Percentiles rank a stretch among this genome's conserved stretches.
phyloP scores from a whole-genome alignment of 441 rosid species.

The Bruguiera hainesii region DNA sequence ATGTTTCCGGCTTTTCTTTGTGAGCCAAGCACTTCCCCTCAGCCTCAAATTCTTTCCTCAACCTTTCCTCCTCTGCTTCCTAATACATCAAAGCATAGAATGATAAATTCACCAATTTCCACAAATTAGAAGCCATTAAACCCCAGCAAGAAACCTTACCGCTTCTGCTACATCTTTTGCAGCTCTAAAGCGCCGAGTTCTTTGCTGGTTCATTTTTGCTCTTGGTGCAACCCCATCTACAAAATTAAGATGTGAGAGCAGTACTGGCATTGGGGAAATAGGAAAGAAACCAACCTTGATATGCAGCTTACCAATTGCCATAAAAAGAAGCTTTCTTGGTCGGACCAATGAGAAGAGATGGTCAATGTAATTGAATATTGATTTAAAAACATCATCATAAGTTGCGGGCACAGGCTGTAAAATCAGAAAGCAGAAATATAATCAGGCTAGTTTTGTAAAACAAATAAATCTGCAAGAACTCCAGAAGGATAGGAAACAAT shows the following conservation, averaged over 20 bases:
- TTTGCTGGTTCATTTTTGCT: conserved; percentile 99
- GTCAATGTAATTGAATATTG: conserved; percentile 85
- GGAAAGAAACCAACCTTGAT: neutral
- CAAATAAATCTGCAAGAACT: neutral
- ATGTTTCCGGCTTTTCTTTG: conserved; percentile 73
- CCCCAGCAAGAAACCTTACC: conserved; percentile 38
- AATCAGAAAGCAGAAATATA: conserved; percentile 13
- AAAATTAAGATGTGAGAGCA: conserved; percentile 13
- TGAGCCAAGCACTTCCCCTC: conserved; percentile 54
- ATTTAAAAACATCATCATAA: conserved; percentile 81
- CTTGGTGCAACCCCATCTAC: conserved; percentile 99
- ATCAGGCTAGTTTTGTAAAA: neutral
- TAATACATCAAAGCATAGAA: conserved; percentile 22
- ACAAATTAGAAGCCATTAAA: conserved; percentile 6
- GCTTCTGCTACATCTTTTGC: conserved; percentile 97
- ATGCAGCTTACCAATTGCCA: conserved; percentile 79
- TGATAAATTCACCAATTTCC: neutral
- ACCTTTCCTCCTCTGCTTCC: conserved; percentile 94
- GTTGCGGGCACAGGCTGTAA: conserved; percentile 86
- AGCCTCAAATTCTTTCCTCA: conserved; percentile 74
- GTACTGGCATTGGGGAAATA: neutral
- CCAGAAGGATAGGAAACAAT: no score
- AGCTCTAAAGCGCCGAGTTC: conserved; percentile 89
- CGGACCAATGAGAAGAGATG: conserved; percentile 85
- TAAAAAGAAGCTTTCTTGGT: conserved; percentile 85